Base-by-base conservation (phyloP, 345 rosid species). In the Leavenworthia alabamica region DNA sequence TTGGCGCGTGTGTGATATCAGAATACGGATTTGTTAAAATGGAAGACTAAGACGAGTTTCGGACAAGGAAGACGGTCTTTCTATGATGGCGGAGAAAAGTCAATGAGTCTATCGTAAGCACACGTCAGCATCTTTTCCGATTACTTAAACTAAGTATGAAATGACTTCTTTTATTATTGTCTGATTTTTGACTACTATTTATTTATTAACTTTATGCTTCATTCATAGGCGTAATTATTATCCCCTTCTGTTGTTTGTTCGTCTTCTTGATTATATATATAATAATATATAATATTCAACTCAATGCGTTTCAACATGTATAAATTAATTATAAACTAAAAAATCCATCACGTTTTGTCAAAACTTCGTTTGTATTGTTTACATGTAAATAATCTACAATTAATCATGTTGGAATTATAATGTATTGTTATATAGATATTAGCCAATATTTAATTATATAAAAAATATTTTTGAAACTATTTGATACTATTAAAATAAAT, bases 1-100 rank as follows among this genome's bases (percentile, higher is more conserved):
- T 3, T 33, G 14, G 9, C 40, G 27, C 40, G 27, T 8, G 13
- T 32, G 64, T 62, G 64, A 63, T 20, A 12, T 41, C 19, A 51
- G 47, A 41, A 27, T 49, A 54, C 13, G 65, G 65, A 64, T 56
- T 56, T 40, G 71, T 57, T 51, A 67, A 59, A 72, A 58, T 43
- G 42, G 29, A 20, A 45, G 45, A 56, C 29, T 11, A 40, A 47
- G 6, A 12, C 8, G 20, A 42, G 4, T 46, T 12, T 31, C 8
- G 20, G 54, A 29, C 6, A 40, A 32, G 57, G 46, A 68, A 43
- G 70, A 49, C 31, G 40, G 66, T 71, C 71, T 35, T 42, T 1
- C 11, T 12, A 41, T 42, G 66, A 48, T 56, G 70, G 75, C 70
- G 50, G 54, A 31, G 2, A 64, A 72, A 72, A 64, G 75, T 72